Percentiles rank a stretch among this genome's conserved stretches.
These are phyloP conservation scores for Lavandula angustifolia DNA, from an alignment of 257 asterid species.

Conservation along the genomic window DNA sequence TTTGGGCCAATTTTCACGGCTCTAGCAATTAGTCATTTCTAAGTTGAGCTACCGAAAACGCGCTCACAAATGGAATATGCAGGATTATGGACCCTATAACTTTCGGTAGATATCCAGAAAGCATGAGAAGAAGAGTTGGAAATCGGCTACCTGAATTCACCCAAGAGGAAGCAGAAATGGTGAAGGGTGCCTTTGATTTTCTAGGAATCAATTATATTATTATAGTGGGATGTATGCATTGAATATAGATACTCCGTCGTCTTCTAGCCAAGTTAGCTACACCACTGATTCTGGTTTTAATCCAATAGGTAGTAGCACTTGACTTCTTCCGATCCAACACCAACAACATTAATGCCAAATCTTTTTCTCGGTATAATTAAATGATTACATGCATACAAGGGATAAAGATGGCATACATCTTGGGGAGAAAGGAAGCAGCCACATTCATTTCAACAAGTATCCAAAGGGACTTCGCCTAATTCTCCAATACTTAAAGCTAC, in stretches of 20 bases:
- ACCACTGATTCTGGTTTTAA: slow-evolving; percentile 38
- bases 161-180: slow-evolving; percentile 26
- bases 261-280: slow-evolving; percentile 37
- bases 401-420: slow-evolving; percentile 33
- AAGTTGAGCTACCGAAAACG: too few relatives aligned
- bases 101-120: slow-evolving; percentile 42
- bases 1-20: too few relatives aligned
- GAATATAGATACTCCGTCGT: slow-evolving; percentile 36
- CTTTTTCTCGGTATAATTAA: too few relatives aligned
- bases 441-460: slow-evolving; percentile 40
- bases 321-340: too few relatives aligned
- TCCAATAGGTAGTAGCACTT: slow-evolving; percentile 30
- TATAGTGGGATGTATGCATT: slow-evolving; percentile 46
- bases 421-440: slow-evolving; percentile 40
- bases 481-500: too few relatives aligned
- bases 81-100: slow-evolving; percentile 52
- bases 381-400: too few relatives aligned
- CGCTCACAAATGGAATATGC: too few relatives aligned
- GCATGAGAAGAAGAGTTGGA: slow-evolving; percentile 39
- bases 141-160: slow-evolving; percentile 42
- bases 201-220: slow-evolving; percentile 50
- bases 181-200: slow-evolving; percentile 48
- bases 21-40: too few relatives aligned
- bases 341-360: too few relatives aligned
- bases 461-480: slow-evolving; percentile 47